Conservation (phyloP, 2,329 filamentous ascomycete species). For the Epichloe typhina region DNA sequence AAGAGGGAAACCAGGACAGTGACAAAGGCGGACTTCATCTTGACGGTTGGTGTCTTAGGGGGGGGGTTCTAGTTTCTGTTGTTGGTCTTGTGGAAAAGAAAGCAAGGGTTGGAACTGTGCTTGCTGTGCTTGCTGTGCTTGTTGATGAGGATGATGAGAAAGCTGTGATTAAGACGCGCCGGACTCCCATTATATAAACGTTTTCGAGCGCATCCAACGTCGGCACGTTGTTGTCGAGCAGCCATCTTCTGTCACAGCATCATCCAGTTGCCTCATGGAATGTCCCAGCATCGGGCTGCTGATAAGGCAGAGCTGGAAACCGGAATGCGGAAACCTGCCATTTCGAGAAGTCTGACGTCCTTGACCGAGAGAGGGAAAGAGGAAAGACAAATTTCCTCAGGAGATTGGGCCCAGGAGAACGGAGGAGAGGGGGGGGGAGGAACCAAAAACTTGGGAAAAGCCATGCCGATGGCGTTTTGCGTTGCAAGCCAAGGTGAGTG, state of each 20-base stretch:
- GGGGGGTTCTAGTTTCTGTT: too few relatives aligned
- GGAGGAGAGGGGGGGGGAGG: too few relatives aligned
- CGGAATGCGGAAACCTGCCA: background rate
- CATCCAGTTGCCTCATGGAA: background rate
- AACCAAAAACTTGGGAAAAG: constrained; percentile 9
- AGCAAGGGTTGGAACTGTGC: too few relatives aligned
- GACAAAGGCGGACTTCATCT: constrained; percentile 4
- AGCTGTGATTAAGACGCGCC: background rate
- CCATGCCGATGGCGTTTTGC: background rate
- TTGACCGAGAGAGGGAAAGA: background rate
- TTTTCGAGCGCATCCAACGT: background rate
- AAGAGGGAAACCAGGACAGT: constrained; percentile 2
- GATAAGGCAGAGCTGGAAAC: background rate
- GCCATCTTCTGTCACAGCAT: background rate
- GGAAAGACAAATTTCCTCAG: background rate
- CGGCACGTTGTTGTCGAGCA: too few relatives aligned
- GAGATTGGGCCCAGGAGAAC: too few relatives aligned
- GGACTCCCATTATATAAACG: background rate
- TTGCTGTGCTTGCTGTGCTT: too few relatives aligned
- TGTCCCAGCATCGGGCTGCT: background rate
- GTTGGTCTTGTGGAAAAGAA: too few relatives aligned
- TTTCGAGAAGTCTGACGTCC: background rate
- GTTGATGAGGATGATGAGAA: background rate
- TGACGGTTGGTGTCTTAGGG: background rate
- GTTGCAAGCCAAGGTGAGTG: too few relatives aligned